Base-by-base conservation (phyloP, 176 grass and related monocot species). In the Rhynchospora tenuis region DNA sequence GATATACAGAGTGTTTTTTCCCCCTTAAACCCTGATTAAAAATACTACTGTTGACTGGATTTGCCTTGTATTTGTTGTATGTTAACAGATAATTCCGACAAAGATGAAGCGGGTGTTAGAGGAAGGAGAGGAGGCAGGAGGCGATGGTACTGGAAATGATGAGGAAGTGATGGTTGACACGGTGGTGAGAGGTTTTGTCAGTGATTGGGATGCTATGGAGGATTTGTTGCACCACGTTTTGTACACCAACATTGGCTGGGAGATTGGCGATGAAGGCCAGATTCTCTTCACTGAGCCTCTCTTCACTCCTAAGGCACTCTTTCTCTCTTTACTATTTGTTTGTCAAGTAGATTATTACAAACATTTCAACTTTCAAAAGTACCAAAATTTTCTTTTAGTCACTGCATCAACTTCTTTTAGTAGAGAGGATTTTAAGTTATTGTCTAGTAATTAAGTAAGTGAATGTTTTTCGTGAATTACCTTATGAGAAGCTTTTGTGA, bases 171-270 rank as follows among this genome's bases (percentile, higher is more conserved):
- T 90, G 71, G 86, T 92, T 75, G 91, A 99, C 15, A 93, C 96
- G 9, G 91, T 99, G 52, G 83, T 85, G 88, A 92, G 96, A 46
- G 96, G 96, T 28, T 99, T 99, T 80, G 87, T 99, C 79, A 99
- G 86, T 75, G 93, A 99, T 77, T 99, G 96, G 96, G 93, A 95
- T 81, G 91, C 93, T 26, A 95, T 99, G 93, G 96, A 95, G 90
- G 96, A 95, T 84, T 88, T 99, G 42, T 91, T 99, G 51, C 88
- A 73, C 57, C 90, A 93, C 83, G 93, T 95, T 43, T 87, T 99
- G 48, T 99, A 99, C 79, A 81, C 88, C 12, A 90, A 90, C 88
- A 88, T 99, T 52, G 96, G 96, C 19, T 99, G 96, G 96, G 96
- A 99, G 89, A 93, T 90, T 61, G 96, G 96, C 62, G 96, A 99